Evolutionary conservation across 352 stramenopile species (phyloP).

Genomic region (Phytophthora uliginosa): DNA sequence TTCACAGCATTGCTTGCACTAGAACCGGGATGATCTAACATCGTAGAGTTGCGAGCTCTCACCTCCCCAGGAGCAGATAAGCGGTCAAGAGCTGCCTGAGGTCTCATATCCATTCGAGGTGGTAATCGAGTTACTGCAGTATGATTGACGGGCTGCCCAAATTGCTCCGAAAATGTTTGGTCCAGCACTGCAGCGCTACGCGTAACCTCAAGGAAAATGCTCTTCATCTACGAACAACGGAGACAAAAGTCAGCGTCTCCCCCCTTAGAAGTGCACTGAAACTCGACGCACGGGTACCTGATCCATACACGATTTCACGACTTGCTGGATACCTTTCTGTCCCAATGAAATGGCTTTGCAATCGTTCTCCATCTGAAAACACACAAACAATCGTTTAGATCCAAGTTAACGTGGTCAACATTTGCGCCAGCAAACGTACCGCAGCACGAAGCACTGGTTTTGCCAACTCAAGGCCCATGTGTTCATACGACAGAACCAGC

Average conservation of each 20-base stretch:
- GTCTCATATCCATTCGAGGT: slow-evolving; percentile 1
- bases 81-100: slow-evolving; percentile 8
- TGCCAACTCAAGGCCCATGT: slow-evolving; percentile 97
- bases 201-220: slow-evolving; percentile 77
- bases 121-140: slow-evolving; percentile 9
- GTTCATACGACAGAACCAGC: slow-evolving; percentile 93
- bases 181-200: slow-evolving; percentile 90
- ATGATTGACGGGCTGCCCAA: slow-evolving; percentile 54
- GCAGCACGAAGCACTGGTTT: slow-evolving; percentile 95
- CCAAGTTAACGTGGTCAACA: not conserved
- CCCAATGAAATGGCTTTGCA: slow-evolving; percentile 90
- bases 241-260: slow-evolving; percentile 7
- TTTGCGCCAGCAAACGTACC: slow-evolving; percentile 44
- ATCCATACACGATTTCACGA: slow-evolving; percentile 87
- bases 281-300: slow-evolving; percentile 65
- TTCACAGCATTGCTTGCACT: not conserved
- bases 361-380: slow-evolving; percentile 93
- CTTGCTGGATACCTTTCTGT: slow-evolving; percentile 78
- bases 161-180: slow-evolving; percentile 94
- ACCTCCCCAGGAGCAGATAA: slow-evolving; percentile 4
- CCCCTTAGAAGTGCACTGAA: not conserved
- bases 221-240: slow-evolving; percentile 64
- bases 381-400: slow-evolving; percentile 18
- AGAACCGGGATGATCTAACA: slow-evolving; percentile 23
- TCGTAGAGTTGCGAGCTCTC: not conserved